Conservation (phyloP, 2,329 filamentous ascomycete genomes). For the Fusarium sublunatum region DNA sequence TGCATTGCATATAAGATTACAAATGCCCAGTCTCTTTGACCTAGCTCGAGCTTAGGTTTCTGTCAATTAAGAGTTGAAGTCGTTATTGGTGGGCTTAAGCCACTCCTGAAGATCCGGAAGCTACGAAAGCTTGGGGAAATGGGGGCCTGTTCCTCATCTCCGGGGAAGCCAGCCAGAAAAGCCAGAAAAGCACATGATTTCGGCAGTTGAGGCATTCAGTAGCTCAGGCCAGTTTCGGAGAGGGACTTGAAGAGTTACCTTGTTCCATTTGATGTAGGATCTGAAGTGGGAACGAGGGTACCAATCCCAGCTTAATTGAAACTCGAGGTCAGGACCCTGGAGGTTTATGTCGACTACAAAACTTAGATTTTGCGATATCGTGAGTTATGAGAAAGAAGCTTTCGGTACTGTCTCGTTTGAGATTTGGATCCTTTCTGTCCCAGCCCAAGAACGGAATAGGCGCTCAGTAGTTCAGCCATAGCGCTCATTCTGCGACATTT, state of each 20-base stretch:
- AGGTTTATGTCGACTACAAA: not conserved
- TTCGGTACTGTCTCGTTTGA: conserved; percentile 14
- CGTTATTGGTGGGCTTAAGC: conserved; percentile 34
- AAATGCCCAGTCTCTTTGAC: conserved; percentile 5
- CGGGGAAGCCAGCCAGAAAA: conserved; percentile 13
- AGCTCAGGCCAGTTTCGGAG: not conserved
- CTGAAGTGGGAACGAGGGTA: not conserved
- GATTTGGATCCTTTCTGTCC: not conserved
- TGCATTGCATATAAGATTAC: conserved; percentile 14
- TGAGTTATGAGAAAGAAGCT: conserved; percentile 19
- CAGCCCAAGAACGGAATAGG: not conserved
- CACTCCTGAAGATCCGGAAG: conserved; percentile 45
- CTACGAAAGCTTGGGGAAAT: conserved; percentile 41
- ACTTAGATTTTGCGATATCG: not conserved
- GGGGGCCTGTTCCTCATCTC: conserved; percentile 19
- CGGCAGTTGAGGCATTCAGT: conserved; percentile 20
- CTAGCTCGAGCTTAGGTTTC: not conserved
- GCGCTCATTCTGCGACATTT: conserved; percentile 32
- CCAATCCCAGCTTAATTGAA: not conserved
- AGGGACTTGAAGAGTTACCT: not conserved
- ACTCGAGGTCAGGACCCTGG: conserved; percentile 2
- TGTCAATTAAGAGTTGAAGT: conserved; percentile 4
- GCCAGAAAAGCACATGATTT: conserved; percentile 12
- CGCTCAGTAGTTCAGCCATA: conserved; percentile 32
- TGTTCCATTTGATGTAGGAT: not conserved